Conservation (phyloP, 2,329 filamentous ascomycete species). For the Botryotinia calthae region DNA sequence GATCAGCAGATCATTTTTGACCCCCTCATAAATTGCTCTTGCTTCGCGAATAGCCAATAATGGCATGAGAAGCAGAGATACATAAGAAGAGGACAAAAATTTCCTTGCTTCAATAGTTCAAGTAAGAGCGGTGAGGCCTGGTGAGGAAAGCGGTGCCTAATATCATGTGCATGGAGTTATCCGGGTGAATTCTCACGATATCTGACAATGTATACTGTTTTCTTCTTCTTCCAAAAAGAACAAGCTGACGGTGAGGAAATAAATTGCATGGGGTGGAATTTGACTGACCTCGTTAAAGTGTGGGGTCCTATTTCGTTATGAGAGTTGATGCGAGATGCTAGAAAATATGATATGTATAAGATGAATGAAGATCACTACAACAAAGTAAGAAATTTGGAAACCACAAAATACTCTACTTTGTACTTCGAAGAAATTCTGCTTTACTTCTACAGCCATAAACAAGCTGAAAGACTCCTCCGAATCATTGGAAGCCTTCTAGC, state of each 20-base stretch:
- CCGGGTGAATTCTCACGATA: constrained; percentile 15
- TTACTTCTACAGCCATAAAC: background rate
- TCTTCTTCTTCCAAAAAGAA: background rate
- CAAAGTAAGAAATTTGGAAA: background rate
- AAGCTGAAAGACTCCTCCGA: background rate
- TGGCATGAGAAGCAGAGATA: constrained; percentile 1
- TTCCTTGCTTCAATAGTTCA: background rate
- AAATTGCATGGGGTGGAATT: background rate
- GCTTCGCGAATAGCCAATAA: constrained; percentile 4
- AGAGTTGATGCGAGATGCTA: background rate
- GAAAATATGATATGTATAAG: background rate
- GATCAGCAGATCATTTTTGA: constrained; percentile 11
- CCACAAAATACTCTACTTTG: background rate
- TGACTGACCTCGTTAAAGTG: constrained; percentile 2
- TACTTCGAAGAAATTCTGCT: background rate
- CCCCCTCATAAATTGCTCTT: constrained; percentile 9
- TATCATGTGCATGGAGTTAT: background rate
- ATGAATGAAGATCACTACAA: background rate
- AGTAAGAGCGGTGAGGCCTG: constrained; percentile 16
- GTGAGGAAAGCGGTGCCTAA: constrained; percentile 4
- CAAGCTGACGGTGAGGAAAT: background rate
- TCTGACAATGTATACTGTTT: background rate
- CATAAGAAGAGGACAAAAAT: constrained; percentile 4
- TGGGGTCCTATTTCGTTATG: background rate
- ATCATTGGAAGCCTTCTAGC: background rate